A percentile compares a stretch with the other conserved stretches of the same genome.
Evolutionary conservation across 768 basidiomycete genomes (phyloP).

Genomic region (Leccinum subtestaceum): DNA sequence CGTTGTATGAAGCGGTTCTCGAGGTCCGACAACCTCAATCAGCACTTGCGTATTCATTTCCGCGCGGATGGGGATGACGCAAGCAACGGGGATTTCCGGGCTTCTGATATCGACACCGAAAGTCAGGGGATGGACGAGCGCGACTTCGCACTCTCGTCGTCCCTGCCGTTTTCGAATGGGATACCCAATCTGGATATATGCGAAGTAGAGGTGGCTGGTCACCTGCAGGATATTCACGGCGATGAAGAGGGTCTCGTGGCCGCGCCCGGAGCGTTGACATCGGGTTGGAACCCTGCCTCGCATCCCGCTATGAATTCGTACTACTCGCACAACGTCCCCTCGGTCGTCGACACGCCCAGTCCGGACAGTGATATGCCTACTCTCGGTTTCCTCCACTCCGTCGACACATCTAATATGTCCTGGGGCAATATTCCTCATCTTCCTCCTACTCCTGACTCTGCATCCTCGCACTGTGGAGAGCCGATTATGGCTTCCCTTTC

Average conservation of each 20-base stretch:
- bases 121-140: conserved; percentile 36
- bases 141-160: conserved; percentile 22
- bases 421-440: conserved; percentile 23
- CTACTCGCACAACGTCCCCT: conserved; percentile 18
- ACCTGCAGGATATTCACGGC: conserved; percentile 52
- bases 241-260: conserved; percentile 57
- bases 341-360: conserved; percentile 17
- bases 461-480: conserved; percentile 36
- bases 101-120: conserved; percentile 32
- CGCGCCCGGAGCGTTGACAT: conserved; percentile 17
- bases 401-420: conserved; percentile 25
- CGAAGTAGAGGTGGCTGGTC: conserved; percentile 58
- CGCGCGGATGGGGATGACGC: conserved; percentile 30
- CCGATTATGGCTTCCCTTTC: conserved; percentile 46
- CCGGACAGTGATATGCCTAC: conserved; percentile 20
- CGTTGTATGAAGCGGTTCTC: conserved; percentile 81
- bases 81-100: conserved; percentile 26
- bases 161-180: conserved; percentile 28
- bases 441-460: conserved; percentile 21
- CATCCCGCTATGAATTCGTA: conserved; percentile 23
- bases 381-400: conserved; percentile 18
- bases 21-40: conserved; percentile 83
- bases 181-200: conserved; percentile 52
- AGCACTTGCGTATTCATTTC: conserved; percentile 80
- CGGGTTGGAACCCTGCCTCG: conserved; percentile 15